phyloP scores from a whole-genome alignment of 2,329 filamentous ascomycete genomes.

The Cercospora sp. region DNA sequence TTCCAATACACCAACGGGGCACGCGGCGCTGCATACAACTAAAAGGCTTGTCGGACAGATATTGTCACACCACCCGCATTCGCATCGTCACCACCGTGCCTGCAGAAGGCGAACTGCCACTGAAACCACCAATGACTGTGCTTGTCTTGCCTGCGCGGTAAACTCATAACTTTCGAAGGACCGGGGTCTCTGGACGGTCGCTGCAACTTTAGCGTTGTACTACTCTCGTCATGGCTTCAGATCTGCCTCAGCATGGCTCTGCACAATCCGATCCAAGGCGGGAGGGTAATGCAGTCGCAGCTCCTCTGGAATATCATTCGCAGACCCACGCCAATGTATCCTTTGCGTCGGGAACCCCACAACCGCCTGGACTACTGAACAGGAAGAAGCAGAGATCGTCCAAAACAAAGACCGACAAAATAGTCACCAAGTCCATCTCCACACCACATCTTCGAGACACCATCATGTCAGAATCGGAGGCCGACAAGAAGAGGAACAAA shows the following conservation, averaged over 20 bases:
- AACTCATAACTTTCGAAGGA: constrained; percentile 10
- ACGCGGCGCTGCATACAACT: constrained; percentile 6
- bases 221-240: constrained; percentile 24
- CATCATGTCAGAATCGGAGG: constrained; percentile 53
- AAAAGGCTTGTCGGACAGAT: not conserved
- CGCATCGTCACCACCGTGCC: not conserved
- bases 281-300: constrained; percentile 19
- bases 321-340: constrained; percentile 23
- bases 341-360: constrained; percentile 26
- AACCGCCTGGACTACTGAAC: constrained; percentile 22
- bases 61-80: constrained; percentile 3
- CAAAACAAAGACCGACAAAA: constrained; percentile 45
- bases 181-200: constrained; percentile 14
- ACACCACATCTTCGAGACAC: constrained; percentile 51
- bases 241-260: constrained; percentile 18
- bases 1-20: not conserved
- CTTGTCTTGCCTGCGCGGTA: constrained; percentile 1
- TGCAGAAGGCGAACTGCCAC: not conserved
- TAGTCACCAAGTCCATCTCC: constrained; percentile 45
- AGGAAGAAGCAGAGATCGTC: constrained; percentile 37
- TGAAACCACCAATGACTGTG: not conserved
- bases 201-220: constrained; percentile 23
- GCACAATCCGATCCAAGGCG: constrained; percentile 20
- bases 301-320: constrained; percentile 16
- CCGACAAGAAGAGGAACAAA: constrained; percentile 77